A percentile compares a stretch with the other conserved stretches of the same genome.
phyloP scores from a whole-genome alignment of 345 rosid species.

The Melaleuca alternifolia region DNA sequence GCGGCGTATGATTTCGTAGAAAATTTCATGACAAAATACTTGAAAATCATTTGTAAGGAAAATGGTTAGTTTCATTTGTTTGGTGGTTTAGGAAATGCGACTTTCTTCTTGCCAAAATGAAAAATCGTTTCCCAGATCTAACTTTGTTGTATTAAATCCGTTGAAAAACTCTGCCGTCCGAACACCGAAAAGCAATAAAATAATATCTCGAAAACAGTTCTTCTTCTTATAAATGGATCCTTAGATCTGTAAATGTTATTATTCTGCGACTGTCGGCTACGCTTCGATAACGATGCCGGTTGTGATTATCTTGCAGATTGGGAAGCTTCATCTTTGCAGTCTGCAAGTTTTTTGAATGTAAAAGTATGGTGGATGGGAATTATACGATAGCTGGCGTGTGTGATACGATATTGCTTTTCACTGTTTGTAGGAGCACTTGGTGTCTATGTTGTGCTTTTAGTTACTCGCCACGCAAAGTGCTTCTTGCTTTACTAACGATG shows the following conservation, averaged over 20 bases:
- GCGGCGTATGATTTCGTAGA: background rate
- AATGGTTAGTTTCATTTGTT: background rate
- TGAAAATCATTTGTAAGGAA: background rate
- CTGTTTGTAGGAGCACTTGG: background rate
- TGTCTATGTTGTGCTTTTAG: background rate
- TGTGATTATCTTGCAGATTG: background rate
- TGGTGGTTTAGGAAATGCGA: background rate
- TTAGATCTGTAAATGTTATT: background rate
- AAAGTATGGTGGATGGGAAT: background rate
- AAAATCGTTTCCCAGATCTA: background rate
- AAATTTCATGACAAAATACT: background rate
- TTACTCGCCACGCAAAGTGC: background rate
- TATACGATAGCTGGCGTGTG: background rate
- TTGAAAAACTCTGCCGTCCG: background rate
- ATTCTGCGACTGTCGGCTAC: background rate
- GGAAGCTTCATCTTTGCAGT: background rate
- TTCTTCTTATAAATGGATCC: accelerated
- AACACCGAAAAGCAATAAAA: background rate
- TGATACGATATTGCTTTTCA: background rate
- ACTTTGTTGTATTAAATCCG: background rate
- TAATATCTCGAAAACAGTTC: background rate
- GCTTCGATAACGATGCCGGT: background rate
- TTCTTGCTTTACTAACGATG: background rate
- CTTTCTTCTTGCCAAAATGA: background rate
- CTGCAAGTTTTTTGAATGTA: background rate